These are phyloP conservation scores for Hymenotorrendiella dingleyae DNA, from an alignment of 2,329 filamentous ascomycete species.

Conservation along the genomic window DNA sequence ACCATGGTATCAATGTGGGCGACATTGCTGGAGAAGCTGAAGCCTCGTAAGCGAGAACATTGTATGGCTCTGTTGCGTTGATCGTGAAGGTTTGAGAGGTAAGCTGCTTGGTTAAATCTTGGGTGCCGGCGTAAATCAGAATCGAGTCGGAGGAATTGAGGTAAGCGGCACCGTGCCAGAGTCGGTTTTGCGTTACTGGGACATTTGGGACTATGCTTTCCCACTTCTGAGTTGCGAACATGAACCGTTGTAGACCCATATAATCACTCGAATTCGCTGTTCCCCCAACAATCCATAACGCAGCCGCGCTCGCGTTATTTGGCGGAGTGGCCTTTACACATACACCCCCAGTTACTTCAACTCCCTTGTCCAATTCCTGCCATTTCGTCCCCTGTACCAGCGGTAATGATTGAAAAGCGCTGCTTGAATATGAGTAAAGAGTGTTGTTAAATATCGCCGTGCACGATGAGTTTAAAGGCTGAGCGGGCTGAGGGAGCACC, in stretches of 20 bases:
- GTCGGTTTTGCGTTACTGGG: constrained; percentile 49
- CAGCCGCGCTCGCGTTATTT: constrained; percentile 51
- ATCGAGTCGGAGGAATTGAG: constrained; percentile 65
- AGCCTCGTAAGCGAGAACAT: constrained; percentile 52
- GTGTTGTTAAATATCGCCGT: constrained; percentile 75
- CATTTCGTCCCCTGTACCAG: constrained; percentile 67
- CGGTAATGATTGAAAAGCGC: constrained; percentile 68
- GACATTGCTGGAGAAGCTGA: constrained; percentile 55
- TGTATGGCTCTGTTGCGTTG: constrained; percentile 57
- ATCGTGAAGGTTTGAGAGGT: constrained; percentile 76
- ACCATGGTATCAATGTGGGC: constrained; percentile 72
- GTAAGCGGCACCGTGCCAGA: constrained; percentile 71
- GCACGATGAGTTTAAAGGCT: constrained; percentile 70
- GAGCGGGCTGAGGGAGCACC: constrained; percentile 58
- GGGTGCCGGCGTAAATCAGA: constrained; percentile 73
- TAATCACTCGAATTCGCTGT: constrained; percentile 49
- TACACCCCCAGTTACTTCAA: constrained; percentile 65
- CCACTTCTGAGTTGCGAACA: constrained; percentile 52
- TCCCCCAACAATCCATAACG: constrained; percentile 79
- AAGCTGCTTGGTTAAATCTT: constrained; percentile 48
- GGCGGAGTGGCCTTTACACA: constrained; percentile 67
- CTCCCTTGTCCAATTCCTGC: constrained; percentile 58
- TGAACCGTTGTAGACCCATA: constrained; percentile 67
- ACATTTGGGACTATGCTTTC: constrained; percentile 43
- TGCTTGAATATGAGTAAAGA: constrained; percentile 74